Conservation (phyloP, 495 filamentous ascomycete species). For the Xeromyces bisporus region DNA sequence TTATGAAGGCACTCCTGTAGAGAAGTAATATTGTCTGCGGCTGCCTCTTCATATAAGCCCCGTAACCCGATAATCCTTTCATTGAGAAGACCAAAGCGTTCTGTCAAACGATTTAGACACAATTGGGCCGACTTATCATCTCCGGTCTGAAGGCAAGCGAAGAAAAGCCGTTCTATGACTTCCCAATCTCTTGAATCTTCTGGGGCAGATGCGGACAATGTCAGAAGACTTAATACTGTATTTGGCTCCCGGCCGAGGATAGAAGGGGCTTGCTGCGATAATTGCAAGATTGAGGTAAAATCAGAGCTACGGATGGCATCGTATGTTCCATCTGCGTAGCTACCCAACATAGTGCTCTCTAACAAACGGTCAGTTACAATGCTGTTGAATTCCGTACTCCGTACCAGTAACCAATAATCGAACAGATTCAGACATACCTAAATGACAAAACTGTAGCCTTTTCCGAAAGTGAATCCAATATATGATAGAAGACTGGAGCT, state of each 20-base stretch:
- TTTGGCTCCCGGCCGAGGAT: slow-evolving; percentile 40
- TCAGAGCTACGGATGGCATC: slow-evolving; percentile 16
- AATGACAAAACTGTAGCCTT: no score
- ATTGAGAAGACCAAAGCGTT: slow-evolving; percentile 66
- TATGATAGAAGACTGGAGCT: no score
- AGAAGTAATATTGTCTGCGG: slow-evolving; percentile 42
- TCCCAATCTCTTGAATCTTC: slow-evolving; percentile 68
- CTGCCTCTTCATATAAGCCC: slow-evolving; percentile 76
- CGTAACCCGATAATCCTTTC: slow-evolving; percentile 66
- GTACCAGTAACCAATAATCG: no score
- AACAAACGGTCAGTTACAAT: no score
- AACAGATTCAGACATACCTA: no score
- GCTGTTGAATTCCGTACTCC: no score
- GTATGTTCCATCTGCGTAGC: slow-evolving; percentile 3
- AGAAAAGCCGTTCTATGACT: slow-evolving; percentile 67
- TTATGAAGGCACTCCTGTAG: slow-evolving; percentile 52
- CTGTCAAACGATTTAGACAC: slow-evolving; percentile 55
- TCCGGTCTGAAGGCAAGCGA: slow-evolving; percentile 70
- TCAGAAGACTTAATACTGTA: slow-evolving; percentile 32
- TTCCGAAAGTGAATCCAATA: no score
- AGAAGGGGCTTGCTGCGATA: slow-evolving; percentile 62
- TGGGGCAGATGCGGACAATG: slow-evolving; percentile 33
- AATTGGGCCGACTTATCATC: slow-evolving; percentile 60
- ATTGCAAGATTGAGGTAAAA: slow-evolving; percentile 39
- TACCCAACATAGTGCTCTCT: no score